Percentiles rank a stretch among this genome's conserved stretches.
Evolutionary conservation across 306 rosid genomes (phyloP).

Genomic region (Rubus parviflorus): DNA sequence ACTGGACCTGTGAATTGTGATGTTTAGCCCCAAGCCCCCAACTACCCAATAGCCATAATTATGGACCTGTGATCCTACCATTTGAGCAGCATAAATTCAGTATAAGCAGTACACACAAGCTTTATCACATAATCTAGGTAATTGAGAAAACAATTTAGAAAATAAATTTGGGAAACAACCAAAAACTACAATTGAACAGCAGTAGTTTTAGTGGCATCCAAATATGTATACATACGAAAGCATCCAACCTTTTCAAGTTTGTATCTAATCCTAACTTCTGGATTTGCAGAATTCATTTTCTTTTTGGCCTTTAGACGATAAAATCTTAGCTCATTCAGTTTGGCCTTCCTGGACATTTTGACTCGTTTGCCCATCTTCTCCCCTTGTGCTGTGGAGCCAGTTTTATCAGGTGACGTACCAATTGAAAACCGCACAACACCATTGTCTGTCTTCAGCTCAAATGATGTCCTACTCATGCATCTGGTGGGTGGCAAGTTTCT

Average conservation of each 20-base stretch:
- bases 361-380: slow-evolving; percentile 34
- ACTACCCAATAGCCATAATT: too few relatives aligned
- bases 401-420: slow-evolving; percentile 22
- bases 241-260: slow-evolving; percentile 71
- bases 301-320: slow-evolving; percentile 82
- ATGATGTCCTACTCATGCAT: slow-evolving; percentile 47
- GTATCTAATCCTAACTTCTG: slow-evolving; percentile 86
- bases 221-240: background rate
- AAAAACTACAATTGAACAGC: background rate
- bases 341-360: slow-evolving; percentile 68
- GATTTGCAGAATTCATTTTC: slow-evolving; percentile 86
- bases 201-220: too few relatives aligned
- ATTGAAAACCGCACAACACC: slow-evolving; percentile 64
- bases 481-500: slow-evolving; percentile 42
- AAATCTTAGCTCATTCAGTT: slow-evolving; percentile 72
- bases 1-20: too few relatives aligned
- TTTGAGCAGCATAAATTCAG: too few relatives aligned
- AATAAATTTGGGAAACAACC: background rate
- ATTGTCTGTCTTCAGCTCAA: slow-evolving; percentile 52
- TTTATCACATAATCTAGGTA: background rate
- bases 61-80: too few relatives aligned
- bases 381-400: slow-evolving; percentile 18
- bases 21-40: too few relatives aligned
- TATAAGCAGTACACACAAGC: background rate
- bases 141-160: background rate